A percentile compares a stretch with the other conserved stretches of the same genome.
Conservation (phyloP, 352 stramenopile species). For the Phytophthora quininea region DNA sequence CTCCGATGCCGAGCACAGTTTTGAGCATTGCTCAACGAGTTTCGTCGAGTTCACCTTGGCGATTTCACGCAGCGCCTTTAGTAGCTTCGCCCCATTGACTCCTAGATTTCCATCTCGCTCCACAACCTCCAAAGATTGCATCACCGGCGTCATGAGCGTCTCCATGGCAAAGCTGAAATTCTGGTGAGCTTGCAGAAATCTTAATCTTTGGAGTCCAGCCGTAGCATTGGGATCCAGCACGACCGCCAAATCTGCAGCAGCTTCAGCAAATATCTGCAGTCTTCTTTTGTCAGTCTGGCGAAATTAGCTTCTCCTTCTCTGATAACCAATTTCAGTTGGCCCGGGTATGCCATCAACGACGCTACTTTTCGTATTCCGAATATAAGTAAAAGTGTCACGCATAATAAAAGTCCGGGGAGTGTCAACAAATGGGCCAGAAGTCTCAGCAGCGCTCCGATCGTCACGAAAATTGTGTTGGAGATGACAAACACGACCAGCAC, state of each 20-base stretch:
- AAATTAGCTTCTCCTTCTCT: conserved; percentile 84
- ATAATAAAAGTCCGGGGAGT: conserved; percentile 54
- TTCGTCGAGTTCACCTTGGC: conserved; percentile 39
- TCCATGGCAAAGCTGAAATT: conserved; percentile 74
- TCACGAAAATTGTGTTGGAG: conserved; percentile 66
- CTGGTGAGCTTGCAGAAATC: conserved; percentile 67
- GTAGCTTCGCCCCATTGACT: conserved; percentile 48
- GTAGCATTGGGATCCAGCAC: conserved; percentile 39
- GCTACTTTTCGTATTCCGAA: conserved; percentile 53
- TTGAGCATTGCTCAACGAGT: conserved; percentile 38
- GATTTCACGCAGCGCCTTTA: conserved; percentile 52
- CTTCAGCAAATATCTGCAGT: conserved; percentile 71
- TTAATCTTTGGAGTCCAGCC: conserved; percentile 38
- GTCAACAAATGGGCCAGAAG: conserved; percentile 58
- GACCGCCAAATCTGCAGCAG: conserved; percentile 52
- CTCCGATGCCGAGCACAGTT: conserved; percentile 44
- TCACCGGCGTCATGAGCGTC: conserved; percentile 60
- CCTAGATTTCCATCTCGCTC: conserved; percentile 49
- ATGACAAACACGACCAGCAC: conserved; percentile 57
- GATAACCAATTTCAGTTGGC: conserved; percentile 78
- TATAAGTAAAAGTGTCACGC: conserved; percentile 41
- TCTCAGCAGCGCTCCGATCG: conserved; percentile 57
- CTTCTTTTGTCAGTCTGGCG: conserved; percentile 71
- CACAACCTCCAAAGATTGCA: conserved; percentile 61
- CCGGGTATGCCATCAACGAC: conserved; percentile 71